Evolutionary conservation across 371 early-diverging fungal genomes (phyloP), one percentile per base, ranked within the genome.

Genomic region (Circinella minor): DNA sequence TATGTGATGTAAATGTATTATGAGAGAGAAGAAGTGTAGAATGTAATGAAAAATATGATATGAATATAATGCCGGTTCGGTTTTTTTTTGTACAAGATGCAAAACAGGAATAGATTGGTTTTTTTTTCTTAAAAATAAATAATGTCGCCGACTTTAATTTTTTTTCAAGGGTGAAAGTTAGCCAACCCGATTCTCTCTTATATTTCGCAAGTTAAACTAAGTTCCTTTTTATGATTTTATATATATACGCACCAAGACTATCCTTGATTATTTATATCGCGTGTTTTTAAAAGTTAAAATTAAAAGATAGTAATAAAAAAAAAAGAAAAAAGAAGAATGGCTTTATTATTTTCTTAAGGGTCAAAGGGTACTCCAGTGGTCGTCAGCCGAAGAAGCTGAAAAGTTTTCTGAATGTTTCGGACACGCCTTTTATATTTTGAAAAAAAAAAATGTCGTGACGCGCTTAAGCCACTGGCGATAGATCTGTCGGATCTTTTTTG

Each of bases 371-470:
- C 63, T 71, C 71, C 77, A 71, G 77, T 74, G 67, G 73, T 80
- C 70, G 80, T 79, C 80, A 79, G 80, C 80, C 80, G 77, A 79
- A 71, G 72, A 73, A 75, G 81, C 79, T 81, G 81, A 81, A 67
- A 77, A 66, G 69, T 69, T 66, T 65, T 61, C 65, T 64, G 64
- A 65, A 63, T 71, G 68, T 59, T 67, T 59, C 36, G 61, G 39
- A 51, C 47, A 48, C 61, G 47, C 61, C 36, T 67, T 66, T 66
- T 66, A 66, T 66, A 66, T 27, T 27, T 2, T 59, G 36, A 57
- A 57, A 57, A 27, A 57, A 57, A 57, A 57, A 57, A 57, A 57
- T 57, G 57, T 57, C 57, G 57, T 57, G 57, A 57, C 57, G 57
- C 57, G 57, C 27, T 57, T 57, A 57, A 57, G 57, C 57, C 57